Conservation (phyloP, 257 asterid genomes). For the Striga asiatica region DNA sequence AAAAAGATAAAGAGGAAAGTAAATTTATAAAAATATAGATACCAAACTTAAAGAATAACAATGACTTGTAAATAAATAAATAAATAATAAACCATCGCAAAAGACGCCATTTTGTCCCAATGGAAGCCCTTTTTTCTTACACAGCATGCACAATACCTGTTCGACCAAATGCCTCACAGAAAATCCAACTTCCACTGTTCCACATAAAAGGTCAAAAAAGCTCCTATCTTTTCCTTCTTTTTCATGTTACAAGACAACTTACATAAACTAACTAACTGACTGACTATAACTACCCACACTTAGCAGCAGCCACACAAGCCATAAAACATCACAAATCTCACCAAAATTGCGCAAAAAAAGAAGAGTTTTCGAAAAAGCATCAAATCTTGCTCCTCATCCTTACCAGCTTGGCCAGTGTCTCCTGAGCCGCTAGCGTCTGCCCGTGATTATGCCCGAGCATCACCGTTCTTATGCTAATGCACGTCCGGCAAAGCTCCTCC, state of each 20-base stretch:
- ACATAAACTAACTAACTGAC: too few species aligned
- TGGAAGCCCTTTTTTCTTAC: too few species aligned
- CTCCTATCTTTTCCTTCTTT: too few species aligned
- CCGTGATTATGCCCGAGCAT: slow-evolving; percentile 79
- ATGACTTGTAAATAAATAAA: too few species aligned
- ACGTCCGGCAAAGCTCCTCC: slow-evolving; percentile 70
- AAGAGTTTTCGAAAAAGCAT: too few species aligned
- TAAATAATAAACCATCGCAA: too few species aligned
- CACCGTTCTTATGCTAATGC: slow-evolving; percentile 78
- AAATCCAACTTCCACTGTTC: background rate
- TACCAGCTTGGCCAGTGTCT: slow-evolving; percentile 68
- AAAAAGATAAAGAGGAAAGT: too few species aligned
- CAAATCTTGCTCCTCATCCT: slow-evolving; percentile 85
- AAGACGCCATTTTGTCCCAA: too few species aligned
- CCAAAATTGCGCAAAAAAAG: slow-evolving; percentile 23
- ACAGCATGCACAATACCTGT: background rate
- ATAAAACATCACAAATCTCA: slow-evolving; percentile 5
- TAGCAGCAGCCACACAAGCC: slow-evolving; percentile 14
- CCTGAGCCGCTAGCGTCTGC: slow-evolving; percentile 79
- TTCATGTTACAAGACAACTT: background rate
- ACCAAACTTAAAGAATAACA: too few species aligned
- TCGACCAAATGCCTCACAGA: background rate
- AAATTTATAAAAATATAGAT: too few species aligned
- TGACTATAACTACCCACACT: too few species aligned
- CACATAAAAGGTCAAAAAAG: too few species aligned